Evolutionary conservation across 352 stramenopile genomes (phyloP).

Genomic region (Globisporangium lucens): DNA sequence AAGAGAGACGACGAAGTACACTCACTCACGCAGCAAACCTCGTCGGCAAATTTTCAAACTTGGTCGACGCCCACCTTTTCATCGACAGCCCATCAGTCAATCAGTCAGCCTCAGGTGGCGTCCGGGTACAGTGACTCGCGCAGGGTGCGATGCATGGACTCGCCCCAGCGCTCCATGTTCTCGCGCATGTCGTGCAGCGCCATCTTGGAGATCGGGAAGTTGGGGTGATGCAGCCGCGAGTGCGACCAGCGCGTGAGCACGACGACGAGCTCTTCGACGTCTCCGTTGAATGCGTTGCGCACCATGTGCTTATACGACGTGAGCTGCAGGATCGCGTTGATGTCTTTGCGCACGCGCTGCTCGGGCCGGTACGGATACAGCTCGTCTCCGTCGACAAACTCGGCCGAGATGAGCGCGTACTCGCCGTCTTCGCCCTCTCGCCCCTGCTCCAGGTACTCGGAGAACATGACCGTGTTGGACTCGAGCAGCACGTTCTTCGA

Average conservation of each 20-base stretch:
- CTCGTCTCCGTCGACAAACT: slow-evolving; percentile 41
- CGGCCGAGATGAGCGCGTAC: slow-evolving; percentile 34
- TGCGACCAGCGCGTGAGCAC: slow-evolving; percentile 41
- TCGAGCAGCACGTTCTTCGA: slow-evolving; percentile 28
- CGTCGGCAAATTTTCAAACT: too few relatives aligned
- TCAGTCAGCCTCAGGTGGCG: slow-evolving; percentile 1
- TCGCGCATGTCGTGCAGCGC: slow-evolving; percentile 36
- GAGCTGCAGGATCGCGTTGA: slow-evolving; percentile 27
- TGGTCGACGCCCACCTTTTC: too few relatives aligned
- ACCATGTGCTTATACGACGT: slow-evolving; percentile 17
- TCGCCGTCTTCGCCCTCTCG: slow-evolving; percentile 27
- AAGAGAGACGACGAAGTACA: too few relatives aligned
- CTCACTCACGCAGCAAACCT: too few relatives aligned
- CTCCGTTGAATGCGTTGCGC: slow-evolving; percentile 19
- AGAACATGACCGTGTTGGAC: slow-evolving; percentile 40
- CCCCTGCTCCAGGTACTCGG: slow-evolving; percentile 25
- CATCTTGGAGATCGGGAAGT: slow-evolving; percentile 23
- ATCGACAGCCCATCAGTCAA: too few relatives aligned
- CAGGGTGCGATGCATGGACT: slow-evolving; percentile 39
- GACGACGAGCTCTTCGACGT: slow-evolving; percentile 29
- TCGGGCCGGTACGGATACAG: slow-evolving; percentile 36
- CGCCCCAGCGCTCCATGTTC: slow-evolving; percentile 39
- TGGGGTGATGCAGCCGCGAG: slow-evolving; percentile 26
- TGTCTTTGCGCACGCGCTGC: slow-evolving; percentile 43
- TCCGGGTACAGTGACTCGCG: slow-evolving; percentile 25